phyloP scores from a whole-genome alignment of 495 filamentous ascomycete genomes.

The Neurospora discreta region DNA sequence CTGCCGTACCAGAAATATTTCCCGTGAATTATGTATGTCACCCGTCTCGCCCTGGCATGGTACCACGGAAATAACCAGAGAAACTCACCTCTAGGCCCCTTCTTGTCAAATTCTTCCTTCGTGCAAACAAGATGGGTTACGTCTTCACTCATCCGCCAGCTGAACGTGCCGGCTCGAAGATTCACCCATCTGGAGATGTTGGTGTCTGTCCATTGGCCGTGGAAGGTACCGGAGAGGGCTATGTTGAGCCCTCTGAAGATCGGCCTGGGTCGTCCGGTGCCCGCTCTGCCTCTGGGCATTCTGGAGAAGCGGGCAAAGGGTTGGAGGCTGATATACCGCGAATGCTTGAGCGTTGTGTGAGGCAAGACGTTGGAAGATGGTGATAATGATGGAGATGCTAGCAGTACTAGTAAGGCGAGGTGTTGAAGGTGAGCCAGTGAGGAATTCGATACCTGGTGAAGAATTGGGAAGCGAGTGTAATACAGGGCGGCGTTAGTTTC shows the following conservation, averaged over 20 bases:
- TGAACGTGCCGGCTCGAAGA: constrained; percentile 17
- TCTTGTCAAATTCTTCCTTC: constrained; percentile 17
- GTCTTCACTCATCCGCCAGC: constrained; percentile 4
- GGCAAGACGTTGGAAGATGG: background rate
- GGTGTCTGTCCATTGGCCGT: constrained; percentile 16
- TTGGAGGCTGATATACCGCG: background rate
- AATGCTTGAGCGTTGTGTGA: background rate
- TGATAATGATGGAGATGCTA: background rate
- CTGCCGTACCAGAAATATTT: background rate
- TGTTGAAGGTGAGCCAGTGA: background rate
- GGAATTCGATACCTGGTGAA: background rate
- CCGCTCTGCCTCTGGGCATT: background rate
- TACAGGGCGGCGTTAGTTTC: background rate
- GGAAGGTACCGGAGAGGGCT: constrained; percentile 19
- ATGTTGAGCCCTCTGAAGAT: constrained; percentile 22
- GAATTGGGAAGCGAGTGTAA: background rate
- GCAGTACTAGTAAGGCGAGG: background rate
- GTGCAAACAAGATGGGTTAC: constrained; percentile 31
- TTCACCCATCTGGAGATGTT: constrained; percentile 24
- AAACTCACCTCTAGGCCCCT: constrained; percentile 1
- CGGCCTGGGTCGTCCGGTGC: constrained; percentile 3
- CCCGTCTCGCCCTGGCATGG: background rate
- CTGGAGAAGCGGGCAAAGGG: background rate
- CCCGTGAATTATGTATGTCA: background rate
- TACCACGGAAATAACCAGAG: background rate